Evolutionary conservation across 2,329 filamentous ascomycete genomes (phyloP).

Genomic region (Thielaviopsis punctulata): DNA sequence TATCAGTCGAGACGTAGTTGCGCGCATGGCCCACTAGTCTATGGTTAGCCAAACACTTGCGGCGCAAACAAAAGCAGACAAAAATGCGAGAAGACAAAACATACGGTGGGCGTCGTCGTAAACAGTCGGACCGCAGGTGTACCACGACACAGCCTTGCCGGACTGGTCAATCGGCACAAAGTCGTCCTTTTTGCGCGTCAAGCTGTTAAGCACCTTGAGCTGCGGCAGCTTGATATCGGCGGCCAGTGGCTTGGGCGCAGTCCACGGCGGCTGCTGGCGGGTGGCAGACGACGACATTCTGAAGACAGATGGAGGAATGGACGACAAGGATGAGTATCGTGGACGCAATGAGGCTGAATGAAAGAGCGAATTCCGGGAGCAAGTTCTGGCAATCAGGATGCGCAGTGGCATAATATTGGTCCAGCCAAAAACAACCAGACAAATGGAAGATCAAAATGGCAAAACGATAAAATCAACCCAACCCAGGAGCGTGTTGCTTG

Average conservation of each 20-base stretch:
- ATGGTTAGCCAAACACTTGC: background rate
- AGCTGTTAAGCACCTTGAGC: slow-evolving; percentile 11
- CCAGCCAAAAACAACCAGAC: background rate
- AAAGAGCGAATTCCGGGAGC: background rate
- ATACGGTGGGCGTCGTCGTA: slow-evolving; percentile 58
- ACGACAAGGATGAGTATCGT: background rate
- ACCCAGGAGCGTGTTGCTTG: background rate
- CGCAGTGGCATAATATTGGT: background rate
- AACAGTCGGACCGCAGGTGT: slow-evolving; percentile 74
- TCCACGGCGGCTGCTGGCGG: slow-evolving; percentile 12
- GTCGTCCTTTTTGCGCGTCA: slow-evolving; percentile 12
- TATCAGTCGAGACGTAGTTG: slow-evolving; percentile 84
- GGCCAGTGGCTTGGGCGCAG: slow-evolving; percentile 3
- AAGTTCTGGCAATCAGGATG: background rate
- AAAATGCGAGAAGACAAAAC: background rate
- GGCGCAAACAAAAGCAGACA: background rate
- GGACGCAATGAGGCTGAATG: background rate
- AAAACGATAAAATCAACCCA: background rate
- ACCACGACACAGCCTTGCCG: slow-evolving; percentile 21
- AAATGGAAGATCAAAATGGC: background rate
- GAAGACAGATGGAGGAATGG: background rate
- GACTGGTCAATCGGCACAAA: slow-evolving; percentile 12
- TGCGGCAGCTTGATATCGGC: slow-evolving; percentile 8
- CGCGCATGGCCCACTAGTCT: slow-evolving; percentile 52
- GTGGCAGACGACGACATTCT: slow-evolving; percentile 10